Evolutionary conservation across 805 yeast species (phyloP), one percentile per base, ranked within the genome.

Genomic region (Candida maesae): DNA sequence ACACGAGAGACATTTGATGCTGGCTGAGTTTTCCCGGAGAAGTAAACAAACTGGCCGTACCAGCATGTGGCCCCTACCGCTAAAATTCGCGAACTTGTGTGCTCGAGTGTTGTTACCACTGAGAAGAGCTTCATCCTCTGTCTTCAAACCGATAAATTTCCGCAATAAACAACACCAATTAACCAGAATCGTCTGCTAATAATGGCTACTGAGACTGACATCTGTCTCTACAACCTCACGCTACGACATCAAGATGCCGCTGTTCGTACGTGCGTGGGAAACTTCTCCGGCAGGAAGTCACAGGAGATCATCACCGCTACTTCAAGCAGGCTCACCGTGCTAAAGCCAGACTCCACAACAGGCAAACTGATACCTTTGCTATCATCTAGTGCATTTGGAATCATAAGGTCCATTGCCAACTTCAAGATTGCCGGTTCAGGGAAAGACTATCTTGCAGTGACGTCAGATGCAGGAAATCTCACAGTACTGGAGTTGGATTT

Each of bases 401-500:
- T 74, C 6, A 65, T 90, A 3, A 68, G 88, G 34, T 46, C 66
- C 4, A 62, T 86, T 10, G 66, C 65, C 6, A 66, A 74, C 18
- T 62, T 87, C 40, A 71, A 77, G 16, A 58, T 73, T 10, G 67
- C 76, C 0, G 87, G 84, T 0, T 56, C 77, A 0, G 58, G 67
- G 0, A 68, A 65, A 39, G 93, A 87, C 48, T 65, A 66, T 20
- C 45, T 90, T n/a, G 73, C 81, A 6, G 56, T 87, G 3, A 75
- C 91, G 0, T 78, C 93, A 0, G 97, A 90, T 55, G 74, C 95
- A 2, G 97, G 97, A 0, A 77, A 78, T 44, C 47, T 89, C 16
- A 65, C 78, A 0, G 56, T 85, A 1, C 60, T 79, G 10, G 74
- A 77, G 40, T 71, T 73, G 43, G 61, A 69, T 25, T 53, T 60